Base-by-base conservation (phyloP, 352 stramenopile species). In the Globisporangium perplexum region DNA sequence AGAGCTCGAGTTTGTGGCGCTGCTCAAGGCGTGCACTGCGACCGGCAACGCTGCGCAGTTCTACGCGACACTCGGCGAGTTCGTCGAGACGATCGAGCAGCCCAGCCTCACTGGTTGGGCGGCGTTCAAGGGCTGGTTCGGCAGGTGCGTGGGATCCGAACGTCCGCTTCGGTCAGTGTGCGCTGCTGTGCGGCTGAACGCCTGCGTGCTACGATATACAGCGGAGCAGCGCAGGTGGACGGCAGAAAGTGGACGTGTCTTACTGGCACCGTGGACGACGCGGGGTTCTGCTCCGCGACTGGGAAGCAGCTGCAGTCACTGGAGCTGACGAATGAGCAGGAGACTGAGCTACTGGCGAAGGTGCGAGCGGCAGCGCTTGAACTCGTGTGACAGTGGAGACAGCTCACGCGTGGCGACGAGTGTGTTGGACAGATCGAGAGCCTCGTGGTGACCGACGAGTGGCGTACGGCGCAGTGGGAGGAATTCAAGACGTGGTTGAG, bases 401-500 rank as follows among this genome's bases (percentile, higher is more conserved):
- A 20, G 3, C 22, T 24, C 43, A 48, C 43, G 23, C 6, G 46
- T 41, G 15, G 11, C 15, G 33, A 5, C 14, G 10, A 12, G 3
- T 48, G 6, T 30, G 10, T 35, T 17, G 17, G 22, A 24, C 50
- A 94, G 83, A 76, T 94, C 18, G 81, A 92, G 62, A 76, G 69
- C 39, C 69, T 93, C n/a, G 84, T 92, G 52, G 72, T 68, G 23
- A 88, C 76, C 17, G 78, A 90, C 44, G 80, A 90, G 47, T 75
- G 77, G 36, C 77, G 81, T 20, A 74, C 66, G 23, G 63, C 58
- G 57, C 81, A 95, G 62, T 97, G 88, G 84, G 67, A 70, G 22
- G 78, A 63, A 28, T 97, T 95, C 59, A 93, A 94, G 69, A 42
- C 61, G 48, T 97, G 83, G 77, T 65, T 96, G 31, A 54, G 69